phyloP scores from a whole-genome alignment of 148 eudicot species.

The Spergularia marina region DNA sequence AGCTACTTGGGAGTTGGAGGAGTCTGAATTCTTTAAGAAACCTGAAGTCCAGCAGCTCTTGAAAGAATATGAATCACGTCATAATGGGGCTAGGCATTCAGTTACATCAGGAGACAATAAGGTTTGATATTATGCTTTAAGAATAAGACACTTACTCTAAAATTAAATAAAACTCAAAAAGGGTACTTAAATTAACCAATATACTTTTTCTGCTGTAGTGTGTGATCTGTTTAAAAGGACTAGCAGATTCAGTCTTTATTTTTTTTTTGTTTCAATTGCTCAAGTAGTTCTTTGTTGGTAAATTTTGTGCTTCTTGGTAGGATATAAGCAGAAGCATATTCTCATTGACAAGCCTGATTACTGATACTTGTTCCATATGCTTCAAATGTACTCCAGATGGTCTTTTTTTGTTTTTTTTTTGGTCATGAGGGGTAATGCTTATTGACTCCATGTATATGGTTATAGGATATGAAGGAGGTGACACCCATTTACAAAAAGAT shows the following conservation, averaged over 20 bases:
- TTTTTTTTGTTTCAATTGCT: neutral
- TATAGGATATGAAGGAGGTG: too few relatives aligned
- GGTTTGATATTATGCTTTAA: conserved; percentile 16
- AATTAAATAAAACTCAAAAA: neutral
- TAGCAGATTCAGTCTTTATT: neutral
- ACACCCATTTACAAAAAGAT: too few relatives aligned
- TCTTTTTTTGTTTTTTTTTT: too few relatives aligned
- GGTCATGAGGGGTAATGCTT: too few relatives aligned
- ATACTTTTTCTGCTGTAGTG: neutral
- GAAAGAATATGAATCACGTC: conserved; percentile 41
- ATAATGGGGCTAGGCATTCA: conserved; percentile 28
- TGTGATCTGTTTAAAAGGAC: neutral
- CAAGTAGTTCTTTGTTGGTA: neutral
- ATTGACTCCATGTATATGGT: too few relatives aligned
- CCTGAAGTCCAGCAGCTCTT: conserved; percentile 44
- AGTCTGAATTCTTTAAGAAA: conserved; percentile 39
- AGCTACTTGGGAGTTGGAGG: conserved; percentile 73
- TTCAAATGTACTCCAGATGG: too few relatives aligned
- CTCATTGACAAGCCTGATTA: too few relatives aligned
- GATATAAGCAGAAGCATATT: neutral
- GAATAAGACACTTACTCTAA: neutral
- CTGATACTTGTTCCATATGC: too few relatives aligned
- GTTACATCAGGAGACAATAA: conserved; percentile 12
- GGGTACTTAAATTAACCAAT: neutral
- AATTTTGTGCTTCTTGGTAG: neutral